Percentiles rank a stretch among this genome's conserved stretches.
Evolutionary conservation across 2,329 filamentous ascomycete species (phyloP).

Genomic region (Ophiostoma montium): DNA sequence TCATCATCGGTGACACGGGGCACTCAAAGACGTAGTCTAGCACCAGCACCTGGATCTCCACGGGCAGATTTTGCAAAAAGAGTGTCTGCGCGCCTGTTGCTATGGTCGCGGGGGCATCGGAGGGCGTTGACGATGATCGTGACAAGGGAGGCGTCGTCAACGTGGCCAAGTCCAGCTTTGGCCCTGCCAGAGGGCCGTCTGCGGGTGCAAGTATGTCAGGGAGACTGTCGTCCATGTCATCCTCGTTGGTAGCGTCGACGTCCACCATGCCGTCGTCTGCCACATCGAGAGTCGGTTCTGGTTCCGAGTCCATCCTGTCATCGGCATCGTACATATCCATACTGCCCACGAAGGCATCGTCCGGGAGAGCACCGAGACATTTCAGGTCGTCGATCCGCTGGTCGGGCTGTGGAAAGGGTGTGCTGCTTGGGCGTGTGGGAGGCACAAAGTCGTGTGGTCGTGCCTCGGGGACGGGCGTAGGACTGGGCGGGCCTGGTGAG

Average conservation of each 20-base stretch:
- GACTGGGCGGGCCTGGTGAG: conserved; percentile 38
- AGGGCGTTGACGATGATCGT: background rate
- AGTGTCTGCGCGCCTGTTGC: conserved; percentile 8
- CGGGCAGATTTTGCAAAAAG: conserved; percentile 42
- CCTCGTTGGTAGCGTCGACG: conserved; percentile 10
- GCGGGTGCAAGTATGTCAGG: background rate
- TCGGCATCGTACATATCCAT: background rate
- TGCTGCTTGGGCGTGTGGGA: conserved; percentile 43
- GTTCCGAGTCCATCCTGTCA: background rate
- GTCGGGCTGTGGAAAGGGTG: conserved; percentile 43
- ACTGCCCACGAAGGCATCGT: background rate
- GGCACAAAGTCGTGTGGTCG: conserved; percentile 34
- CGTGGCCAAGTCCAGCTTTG: background rate
- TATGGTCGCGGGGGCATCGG: too few relatives aligned
- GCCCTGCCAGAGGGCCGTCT: background rate
- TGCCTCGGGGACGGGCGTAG: conserved; percentile 30
- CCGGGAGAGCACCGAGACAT: conserved; percentile 24
- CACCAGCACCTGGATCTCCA: conserved; percentile 59
- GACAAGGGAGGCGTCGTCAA: background rate
- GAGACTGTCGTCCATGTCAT: background rate
- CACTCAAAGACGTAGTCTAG: conserved; percentile 59
- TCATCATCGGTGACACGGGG: conserved; percentile 45
- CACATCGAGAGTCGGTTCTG: background rate
- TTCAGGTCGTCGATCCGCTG: conserved; percentile 30
- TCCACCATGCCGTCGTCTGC: conserved; percentile 13